Conservation (phyloP, 352 stramenopile species). For the Globisporangium cylindrosporum region DNA sequence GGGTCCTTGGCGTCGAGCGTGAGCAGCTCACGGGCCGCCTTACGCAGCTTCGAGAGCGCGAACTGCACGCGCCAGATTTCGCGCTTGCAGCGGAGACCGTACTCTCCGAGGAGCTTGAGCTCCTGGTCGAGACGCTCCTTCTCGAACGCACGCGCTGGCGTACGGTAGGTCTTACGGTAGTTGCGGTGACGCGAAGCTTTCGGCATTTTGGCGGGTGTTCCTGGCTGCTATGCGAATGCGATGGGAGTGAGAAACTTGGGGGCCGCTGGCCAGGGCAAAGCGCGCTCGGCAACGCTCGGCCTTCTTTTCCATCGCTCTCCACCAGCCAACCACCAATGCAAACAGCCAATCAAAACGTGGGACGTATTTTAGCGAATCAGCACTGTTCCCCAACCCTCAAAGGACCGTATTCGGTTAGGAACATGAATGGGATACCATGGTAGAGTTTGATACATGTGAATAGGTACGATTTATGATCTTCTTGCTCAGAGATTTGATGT, state of each 20-base stretch:
- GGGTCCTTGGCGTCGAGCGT: constrained; percentile 98
- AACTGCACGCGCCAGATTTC: constrained; percentile 99
- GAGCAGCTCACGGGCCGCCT: constrained; percentile 96
- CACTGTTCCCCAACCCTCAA: not conserved
- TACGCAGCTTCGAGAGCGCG: constrained; percentile 98
- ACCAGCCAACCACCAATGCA: constrained; percentile 53
- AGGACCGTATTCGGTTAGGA: not conserved
- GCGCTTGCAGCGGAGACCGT: constrained; percentile 99
- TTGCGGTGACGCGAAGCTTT: constrained; percentile 88
- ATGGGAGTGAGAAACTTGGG: constrained; percentile 45
- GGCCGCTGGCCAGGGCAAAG: constrained; percentile 1
- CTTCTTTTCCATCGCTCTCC: constrained; percentile 14
- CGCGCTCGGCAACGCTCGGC: not conserved
- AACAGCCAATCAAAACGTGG: constrained; percentile 28
- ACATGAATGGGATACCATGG: not conserved
- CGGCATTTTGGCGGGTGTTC: constrained; percentile 75
- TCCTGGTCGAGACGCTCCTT: constrained; percentile 99
- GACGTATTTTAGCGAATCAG: constrained; percentile 20
- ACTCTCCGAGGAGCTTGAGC: constrained; percentile 99
- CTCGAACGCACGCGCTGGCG: constrained; percentile 98
- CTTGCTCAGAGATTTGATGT: no score
- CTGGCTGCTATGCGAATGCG: constrained; percentile 67
- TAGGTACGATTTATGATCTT: not conserved
- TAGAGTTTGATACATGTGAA: not conserved
- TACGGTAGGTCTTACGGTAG: constrained; percentile 99